Evolutionary conservation across 2,329 filamentous ascomycete species (phyloP), one percentile per base, ranked within the genome.

Genomic region (Aureobasidium sp.): DNA sequence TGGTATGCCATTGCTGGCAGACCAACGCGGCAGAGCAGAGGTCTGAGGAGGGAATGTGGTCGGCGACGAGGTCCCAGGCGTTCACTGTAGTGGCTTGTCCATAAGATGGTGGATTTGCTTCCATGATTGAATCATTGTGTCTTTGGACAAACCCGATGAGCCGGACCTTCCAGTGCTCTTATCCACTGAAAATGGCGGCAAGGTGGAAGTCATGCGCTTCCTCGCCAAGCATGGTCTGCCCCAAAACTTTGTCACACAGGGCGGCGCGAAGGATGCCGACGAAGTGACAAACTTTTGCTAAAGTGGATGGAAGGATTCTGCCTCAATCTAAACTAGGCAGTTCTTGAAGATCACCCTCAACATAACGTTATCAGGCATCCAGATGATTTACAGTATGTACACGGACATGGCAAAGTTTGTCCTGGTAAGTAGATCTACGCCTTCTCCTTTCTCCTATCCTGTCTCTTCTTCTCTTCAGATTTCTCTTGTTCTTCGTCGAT

Each of bases 101-200:
- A 69, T 86, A 87, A n/a, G 82, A 83, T 5, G 84, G 84, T 34
- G 82, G 82, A 57, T 82, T 76, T 56, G 80, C 77, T 68, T 85
- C 82, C 82, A 84, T 84, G 23, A 10, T 20, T 5, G 9, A 26
- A 62, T 7, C 50, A 56, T 56, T 3, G 6, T 41, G 10, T 12
- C 12, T 15, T 29, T 27, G 20, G 34, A 20, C 50, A 57, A 36
- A n/a, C n/a, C 12, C 17, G 26, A 34, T 15, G 42, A 36, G n/a
- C 32, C 9, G 36, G 27, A 57, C 37, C 26, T 32, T 46, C 17
- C 20, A 26, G 12, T 9, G 2, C 7, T 42, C 23, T 34, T 32
- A 23, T 42, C 15, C 13, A 29, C 13, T 41, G 37, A n/a, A 42
- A 15, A 42, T 26, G 26, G 37, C 36, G 37, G 36, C 23, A 55